Base-by-base conservation (phyloP, 805 yeast species). In the Candida coquimbonensis region DNA sequence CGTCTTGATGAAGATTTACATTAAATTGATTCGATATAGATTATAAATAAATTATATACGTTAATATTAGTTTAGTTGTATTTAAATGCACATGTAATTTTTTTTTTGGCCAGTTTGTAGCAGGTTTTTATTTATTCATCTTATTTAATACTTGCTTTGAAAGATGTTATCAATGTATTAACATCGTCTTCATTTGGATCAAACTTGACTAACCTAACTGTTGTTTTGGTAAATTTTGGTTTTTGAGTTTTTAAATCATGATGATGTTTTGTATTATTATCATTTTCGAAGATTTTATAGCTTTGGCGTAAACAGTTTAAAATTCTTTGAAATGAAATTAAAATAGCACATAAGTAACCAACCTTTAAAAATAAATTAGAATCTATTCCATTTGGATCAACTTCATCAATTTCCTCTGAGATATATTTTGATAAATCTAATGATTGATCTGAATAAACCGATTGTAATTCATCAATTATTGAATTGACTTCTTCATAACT, bases 1-100 rank as follows among this genome's bases (percentile, higher is more conserved):
- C 84, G 99, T 71, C 75, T 93, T 60, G 99, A 95, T 57, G 88
- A 83, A 69, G 82, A 80, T 39, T 43, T 56, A 24, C 49, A 50
- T 26, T 47, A 27, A 41, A 33, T 21, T 21, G 7, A 21, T 6
- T 21, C 24, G 9, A 33, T 14, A 33, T 33, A 33, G 17, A n/a
- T 16, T 16, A 16, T 33, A n/a, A 17, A 33, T 33, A 33, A 16
- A 33, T 16, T 17, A 16, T 32, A 4, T 33, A 17, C 19, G 17
- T 12, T 33, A 16, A 16, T 33, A 21, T n/a, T 7, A 4, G 14
- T 8, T 17, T 17, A n/a, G 12, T 33, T 24, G 14, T 25, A 12
- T 9, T 26, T 27, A 12, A 42, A 33, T 9, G 17, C 29, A 24
- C 36, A 36, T n/a, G 21, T 35, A 3, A 39, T 11, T 29, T 29